Evolutionary conservation across 148 eudicot genomes (phyloP).

Genomic region (Polygonum maritimum): DNA sequence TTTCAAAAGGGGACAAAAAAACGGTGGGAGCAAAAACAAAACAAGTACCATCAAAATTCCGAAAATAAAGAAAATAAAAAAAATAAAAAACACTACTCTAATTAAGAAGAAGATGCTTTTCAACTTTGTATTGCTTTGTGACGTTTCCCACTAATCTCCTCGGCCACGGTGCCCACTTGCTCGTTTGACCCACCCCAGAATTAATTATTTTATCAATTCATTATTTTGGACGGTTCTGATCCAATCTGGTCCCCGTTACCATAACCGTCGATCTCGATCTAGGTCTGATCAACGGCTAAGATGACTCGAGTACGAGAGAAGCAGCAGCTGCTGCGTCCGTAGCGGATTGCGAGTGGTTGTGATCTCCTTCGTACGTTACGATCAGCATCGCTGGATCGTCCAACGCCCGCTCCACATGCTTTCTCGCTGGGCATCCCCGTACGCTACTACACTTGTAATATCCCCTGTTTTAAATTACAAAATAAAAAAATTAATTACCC

Average conservation of each 20-base stretch:
- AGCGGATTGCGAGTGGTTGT: slow-evolving; percentile 49
- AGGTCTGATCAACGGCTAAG: slow-evolving; percentile 15
- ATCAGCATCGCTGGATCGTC: slow-evolving; percentile 79
- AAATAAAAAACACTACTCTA: not conserved
- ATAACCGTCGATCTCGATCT: not conserved
- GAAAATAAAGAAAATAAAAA: not conserved
- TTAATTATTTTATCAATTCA: not conserved
- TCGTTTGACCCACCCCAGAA: not conserved
- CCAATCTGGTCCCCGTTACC: not conserved
- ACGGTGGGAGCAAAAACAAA: slow-evolving; percentile 2
- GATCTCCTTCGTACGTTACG: slow-evolving; percentile 95
- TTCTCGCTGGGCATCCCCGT: slow-evolving; percentile 82
- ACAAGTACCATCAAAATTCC: not conserved
- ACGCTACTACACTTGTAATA: slow-evolving; percentile 96
- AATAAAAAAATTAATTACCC: not conserved
- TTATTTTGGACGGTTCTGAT: not conserved
- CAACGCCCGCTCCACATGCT: slow-evolving; percentile 73
- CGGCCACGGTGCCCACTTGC: not conserved
- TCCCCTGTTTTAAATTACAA: slow-evolving; percentile 37
- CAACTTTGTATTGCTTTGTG: slow-evolving; percentile 1
- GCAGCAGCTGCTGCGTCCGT: slow-evolving; percentile 49
- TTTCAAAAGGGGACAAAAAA: slow-evolving; percentile 4
- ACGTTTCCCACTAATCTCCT: slow-evolving; percentile 10
- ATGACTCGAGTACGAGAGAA: slow-evolving; percentile 63
- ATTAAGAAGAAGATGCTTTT: not conserved